These are phyloP conservation scores for Bimuria novae-zelandiae DNA, from an alignment of 2,329 filamentous ascomycete species.

Conservation along the genomic window DNA sequence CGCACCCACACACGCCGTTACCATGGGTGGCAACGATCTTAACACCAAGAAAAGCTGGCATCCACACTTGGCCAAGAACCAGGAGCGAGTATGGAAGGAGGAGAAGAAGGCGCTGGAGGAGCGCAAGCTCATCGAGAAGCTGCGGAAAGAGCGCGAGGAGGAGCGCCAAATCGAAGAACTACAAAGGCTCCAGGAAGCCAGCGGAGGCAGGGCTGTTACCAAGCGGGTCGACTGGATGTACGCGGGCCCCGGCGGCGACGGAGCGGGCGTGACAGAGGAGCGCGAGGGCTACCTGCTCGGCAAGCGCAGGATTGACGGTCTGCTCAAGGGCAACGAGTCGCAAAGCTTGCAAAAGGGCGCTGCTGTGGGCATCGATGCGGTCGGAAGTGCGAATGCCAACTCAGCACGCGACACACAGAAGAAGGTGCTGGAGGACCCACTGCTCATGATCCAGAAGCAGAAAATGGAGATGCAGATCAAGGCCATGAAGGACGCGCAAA, in stretches of 20 bases:
- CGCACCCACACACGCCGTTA: not conserved
- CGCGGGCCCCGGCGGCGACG: conserved; percentile 77
- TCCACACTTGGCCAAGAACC: conserved; percentile 86
- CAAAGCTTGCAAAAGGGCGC: conserved; percentile 71
- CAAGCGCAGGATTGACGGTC: conserved; percentile 86
- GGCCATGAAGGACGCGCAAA: conserved; percentile 60
- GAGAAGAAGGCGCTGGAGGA: conserved; percentile 92
- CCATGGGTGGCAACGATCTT: conserved; percentile 47
- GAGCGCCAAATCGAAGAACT: conserved; percentile 92
- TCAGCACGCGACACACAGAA: conserved; percentile 76
- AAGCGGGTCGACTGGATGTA: conserved; percentile 99
- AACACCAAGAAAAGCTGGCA: conserved; percentile 85
- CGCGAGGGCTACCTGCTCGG: conserved; percentile 92
- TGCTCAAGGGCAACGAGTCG: conserved; percentile 76
- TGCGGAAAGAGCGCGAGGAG: conserved; percentile 90
- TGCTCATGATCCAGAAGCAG: conserved; percentile 90
- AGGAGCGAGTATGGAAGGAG: conserved; percentile 86
- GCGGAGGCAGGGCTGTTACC: conserved; percentile 78
- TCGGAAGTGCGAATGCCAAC: conserved; percentile 66
- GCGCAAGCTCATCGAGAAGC: conserved; percentile 89
- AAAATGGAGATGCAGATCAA: conserved; percentile 68
- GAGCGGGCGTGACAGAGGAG: conserved; percentile 72
- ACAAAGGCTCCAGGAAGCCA: conserved; percentile 84
- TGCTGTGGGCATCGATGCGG: conserved; percentile 51
- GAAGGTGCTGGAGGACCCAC: conserved; percentile 88